These are phyloP conservation scores for Cairneyella variabilis DNA, from an alignment of 495 filamentous ascomycete species.

Conservation along the genomic window DNA sequence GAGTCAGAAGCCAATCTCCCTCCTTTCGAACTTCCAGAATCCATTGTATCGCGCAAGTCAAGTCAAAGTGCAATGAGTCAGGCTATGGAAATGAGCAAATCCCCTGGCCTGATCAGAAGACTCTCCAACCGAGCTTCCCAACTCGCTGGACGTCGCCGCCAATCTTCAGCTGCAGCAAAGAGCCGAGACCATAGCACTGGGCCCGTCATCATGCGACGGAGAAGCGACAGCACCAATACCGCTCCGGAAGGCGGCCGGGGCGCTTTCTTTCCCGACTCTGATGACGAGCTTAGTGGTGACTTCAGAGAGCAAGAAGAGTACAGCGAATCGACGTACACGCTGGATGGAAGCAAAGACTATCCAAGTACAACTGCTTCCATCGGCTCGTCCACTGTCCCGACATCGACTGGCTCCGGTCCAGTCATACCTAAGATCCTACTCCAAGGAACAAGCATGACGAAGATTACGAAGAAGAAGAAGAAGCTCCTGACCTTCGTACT, in stretches of 20 bases:
- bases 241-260: conserved; percentile 48
- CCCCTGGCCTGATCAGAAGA: conserved; percentile 35
- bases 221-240: conserved; percentile 80
- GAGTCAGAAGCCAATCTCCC: conserved; percentile 33
- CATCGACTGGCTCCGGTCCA: conserved; percentile 51
- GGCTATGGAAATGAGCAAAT: conserved; percentile 45
- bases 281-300: conserved; percentile 51
- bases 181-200: conserved; percentile 83
- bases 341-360: conserved; percentile 29
- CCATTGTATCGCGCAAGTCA: conserved; percentile 36
- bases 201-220: conserved; percentile 77
- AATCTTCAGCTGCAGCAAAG: conserved; percentile 67
- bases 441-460: conserved; percentile 70
- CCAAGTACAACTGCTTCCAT: conserved; percentile 36
- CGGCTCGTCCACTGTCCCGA: conserved; percentile 15
- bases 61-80: conserved; percentile 50
- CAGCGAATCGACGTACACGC: conserved; percentile 24
- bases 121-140: conserved; percentile 24
- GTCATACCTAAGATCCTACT: conserved; percentile 67
- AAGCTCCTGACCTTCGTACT: conserved; percentile 73
- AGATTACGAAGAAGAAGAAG: conserved; percentile 77
- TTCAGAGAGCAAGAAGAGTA: no score
- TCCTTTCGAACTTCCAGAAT: conserved; percentile 54
- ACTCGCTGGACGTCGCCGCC: conserved; percentile 45
- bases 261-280: conserved; percentile 59